phyloP scores from a whole-genome alignment of 768 basidiomycete genomes.

The Naganishia vishniacii region DNA sequence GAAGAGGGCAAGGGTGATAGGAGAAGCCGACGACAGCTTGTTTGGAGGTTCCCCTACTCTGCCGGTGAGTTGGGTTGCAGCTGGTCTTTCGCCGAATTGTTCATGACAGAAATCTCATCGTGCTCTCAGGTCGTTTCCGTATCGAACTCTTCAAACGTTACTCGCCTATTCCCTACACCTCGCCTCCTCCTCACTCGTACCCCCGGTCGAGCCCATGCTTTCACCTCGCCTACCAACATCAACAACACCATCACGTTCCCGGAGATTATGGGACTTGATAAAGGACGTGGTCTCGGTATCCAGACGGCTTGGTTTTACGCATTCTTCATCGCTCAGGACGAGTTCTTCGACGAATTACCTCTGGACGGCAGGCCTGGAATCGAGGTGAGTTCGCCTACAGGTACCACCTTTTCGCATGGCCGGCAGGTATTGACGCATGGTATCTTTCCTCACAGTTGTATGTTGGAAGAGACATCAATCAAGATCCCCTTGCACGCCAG shows the following conservation, averaged over 20 bases:
- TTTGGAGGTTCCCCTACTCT: background rate
- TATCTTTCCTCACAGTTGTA: slow-evolving; percentile 8
- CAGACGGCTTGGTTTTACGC: slow-evolving; percentile 21
- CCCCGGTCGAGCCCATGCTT: background rate
- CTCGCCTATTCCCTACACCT: slow-evolving; percentile 6
- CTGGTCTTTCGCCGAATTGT: too few relatives aligned
- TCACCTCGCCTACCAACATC: slow-evolving; percentile 3
- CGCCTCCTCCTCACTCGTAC: slow-evolving; percentile 22
- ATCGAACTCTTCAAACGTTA: background rate
- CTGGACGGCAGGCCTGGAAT: background rate
- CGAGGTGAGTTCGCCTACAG: slow-evolving; percentile 4
- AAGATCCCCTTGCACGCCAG: slow-evolving; percentile 19
- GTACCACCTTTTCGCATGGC: background rate
- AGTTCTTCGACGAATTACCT: slow-evolving; percentile 25
- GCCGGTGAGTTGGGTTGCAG: background rate
- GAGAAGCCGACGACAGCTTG: background rate
- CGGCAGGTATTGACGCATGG: background rate
- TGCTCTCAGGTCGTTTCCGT: too few relatives aligned
- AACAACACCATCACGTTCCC: slow-evolving; percentile 22
- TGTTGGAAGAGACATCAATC: slow-evolving; percentile 23
- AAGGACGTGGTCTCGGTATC: slow-evolving; percentile 2
- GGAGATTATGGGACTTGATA: slow-evolving; percentile 20
- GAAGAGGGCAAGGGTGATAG: background rate
- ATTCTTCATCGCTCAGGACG: slow-evolving; percentile 26
- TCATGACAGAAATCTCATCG: too few relatives aligned